Conservation (phyloP, 2,329 filamentous ascomycete genomes). For the Aureobasidium sp. region DNA sequence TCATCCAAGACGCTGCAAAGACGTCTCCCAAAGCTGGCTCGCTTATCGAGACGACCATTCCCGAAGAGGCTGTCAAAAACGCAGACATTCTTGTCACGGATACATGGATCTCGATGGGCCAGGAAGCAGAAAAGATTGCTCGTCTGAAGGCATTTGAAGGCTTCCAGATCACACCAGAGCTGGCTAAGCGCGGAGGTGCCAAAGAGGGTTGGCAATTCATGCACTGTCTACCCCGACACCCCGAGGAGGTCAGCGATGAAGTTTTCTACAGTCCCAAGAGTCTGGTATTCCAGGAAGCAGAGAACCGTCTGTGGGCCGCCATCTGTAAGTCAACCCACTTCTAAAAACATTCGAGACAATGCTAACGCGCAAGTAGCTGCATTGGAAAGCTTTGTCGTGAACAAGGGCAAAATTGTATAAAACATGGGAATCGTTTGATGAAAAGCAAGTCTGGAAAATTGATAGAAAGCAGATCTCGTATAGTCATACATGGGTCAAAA, state of each 20-base stretch:
- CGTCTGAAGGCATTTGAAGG: conserved; percentile 75
- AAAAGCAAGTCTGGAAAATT: background rate
- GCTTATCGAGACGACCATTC: conserved; percentile 67
- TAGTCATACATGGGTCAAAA: conserved; percentile 11
- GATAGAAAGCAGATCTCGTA: conserved; percentile 10
- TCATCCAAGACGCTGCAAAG: conserved; percentile 60
- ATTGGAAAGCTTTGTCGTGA: conserved; percentile 86
- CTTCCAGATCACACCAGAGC: conserved; percentile 82
- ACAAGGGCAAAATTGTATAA: conserved; percentile 67
- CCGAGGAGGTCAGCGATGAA: conserved; percentile 87
- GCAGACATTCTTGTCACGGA: conserved; percentile 92
- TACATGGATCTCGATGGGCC: conserved; percentile 98
- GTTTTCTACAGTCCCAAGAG: conserved; percentile 85
- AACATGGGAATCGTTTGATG: background rate
- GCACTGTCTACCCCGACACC: conserved; percentile 91
- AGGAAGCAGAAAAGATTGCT: conserved; percentile 76
- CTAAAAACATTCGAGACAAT: background rate
- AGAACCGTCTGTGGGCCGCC: conserved; percentile 90
- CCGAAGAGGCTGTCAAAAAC: conserved; percentile 75
- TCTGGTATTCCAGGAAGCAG: conserved; percentile 86
- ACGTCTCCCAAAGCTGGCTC: conserved; percentile 55
- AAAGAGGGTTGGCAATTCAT: conserved; percentile 94
- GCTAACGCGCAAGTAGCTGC: conserved; percentile 48
- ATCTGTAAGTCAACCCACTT: conserved; percentile 50
- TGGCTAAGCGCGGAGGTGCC: conserved; percentile 77